Base-by-base conservation (phyloP, 2,329 filamentous ascomycete species). In the Fusarium sp. region DNA sequence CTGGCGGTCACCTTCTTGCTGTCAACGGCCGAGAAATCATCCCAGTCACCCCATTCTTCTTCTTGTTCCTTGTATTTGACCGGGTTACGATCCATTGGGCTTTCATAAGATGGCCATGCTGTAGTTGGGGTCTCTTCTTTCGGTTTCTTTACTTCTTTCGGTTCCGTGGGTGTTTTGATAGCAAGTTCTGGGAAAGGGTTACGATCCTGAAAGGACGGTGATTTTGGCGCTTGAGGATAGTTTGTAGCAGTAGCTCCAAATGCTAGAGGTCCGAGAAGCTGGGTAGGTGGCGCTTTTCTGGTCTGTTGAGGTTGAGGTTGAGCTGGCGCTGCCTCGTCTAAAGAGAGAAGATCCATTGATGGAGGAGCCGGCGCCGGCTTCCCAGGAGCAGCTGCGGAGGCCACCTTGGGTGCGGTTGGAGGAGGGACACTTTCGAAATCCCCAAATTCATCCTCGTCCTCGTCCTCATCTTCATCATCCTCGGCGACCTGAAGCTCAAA, bases 391-490 rank as follows among this genome's bases (percentile, higher is more conserved):
- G 72, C 32, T 68, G 63, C 49, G 32, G 42, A 67, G 42, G 37
- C 40, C 7, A n/a, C 22, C 30, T 47, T 61, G 29, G 58, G 34
- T 12, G 34, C 37, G 6, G 34, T 32, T 29, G 58, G 41, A 52
- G 61, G 59, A 45, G 71, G 61, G 3, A 83, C 84, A 22, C 82
- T 83, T 75, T 89, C 87, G 72, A 90, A 90, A 49, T 89, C 87
- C 16, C 88, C 89, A 79, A 85, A 85, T 20, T 86, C 84, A 8
- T 80, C 81, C 25, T 78, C 75, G 34, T 88, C 85, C 32, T 86
- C 86, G 48, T 85, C 84, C 24, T 86, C 79, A 10, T 80, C 76
- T 10, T 86, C 79, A n/a, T 81, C 80, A 9, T 81, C 82, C 13
- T 81, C 81, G 7, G 75, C 77, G 4, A 74, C 76, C 34, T 81